Evolutionary conservation across 192 early-diverging fungal genomes (phyloP).

Genomic region (Powellomyces hirtus): DNA sequence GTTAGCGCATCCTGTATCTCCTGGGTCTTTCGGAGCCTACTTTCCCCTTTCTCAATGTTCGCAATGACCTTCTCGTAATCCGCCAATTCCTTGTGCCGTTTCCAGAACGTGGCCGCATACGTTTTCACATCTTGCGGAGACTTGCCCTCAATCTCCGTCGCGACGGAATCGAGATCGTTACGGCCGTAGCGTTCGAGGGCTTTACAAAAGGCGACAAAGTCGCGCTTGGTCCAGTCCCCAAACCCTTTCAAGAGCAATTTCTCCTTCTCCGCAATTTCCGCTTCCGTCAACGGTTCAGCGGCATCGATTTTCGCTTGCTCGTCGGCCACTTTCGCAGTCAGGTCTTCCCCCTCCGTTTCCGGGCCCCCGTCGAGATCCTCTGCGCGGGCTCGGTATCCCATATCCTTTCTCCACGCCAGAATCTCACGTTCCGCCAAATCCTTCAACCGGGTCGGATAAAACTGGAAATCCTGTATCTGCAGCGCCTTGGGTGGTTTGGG

Average conservation of each 20-base stretch:
- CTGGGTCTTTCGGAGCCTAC: constrained; percentile 68
- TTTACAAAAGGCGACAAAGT: constrained; percentile 84
- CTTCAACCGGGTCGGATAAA: constrained; percentile 75
- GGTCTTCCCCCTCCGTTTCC: constrained; percentile 24
- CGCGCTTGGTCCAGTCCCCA: constrained; percentile 85
- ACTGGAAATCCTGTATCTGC: constrained; percentile 81
- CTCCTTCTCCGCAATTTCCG: constrained; percentile 78
- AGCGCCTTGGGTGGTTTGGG: constrained; percentile 32
- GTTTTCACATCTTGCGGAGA: constrained; percentile 77
- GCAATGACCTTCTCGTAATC: constrained; percentile 85
- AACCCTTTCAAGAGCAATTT: constrained; percentile 61
- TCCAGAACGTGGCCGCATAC: constrained; percentile 88
- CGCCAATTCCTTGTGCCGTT: constrained; percentile 80
- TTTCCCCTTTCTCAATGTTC: constrained; percentile 89
- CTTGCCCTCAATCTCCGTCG: constrained; percentile 90
- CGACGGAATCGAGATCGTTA: constrained; percentile 70
- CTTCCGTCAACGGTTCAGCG: constrained; percentile 87
- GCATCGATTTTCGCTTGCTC: constrained; percentile 84
- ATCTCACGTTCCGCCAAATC: constrained; percentile 83
- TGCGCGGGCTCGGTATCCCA: constrained; percentile 70
- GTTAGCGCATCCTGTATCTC: constrained; percentile 82
- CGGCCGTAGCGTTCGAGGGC: constrained; percentile 84
- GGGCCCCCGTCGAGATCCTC: constrained; percentile 29
- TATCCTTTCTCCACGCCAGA: constrained; percentile 57
- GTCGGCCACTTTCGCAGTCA: constrained; percentile 55